These are phyloP conservation scores for Cryptococcus sp. DNA, from an alignment of 1,284 basidiomycete species.

Conservation along the genomic window DNA sequence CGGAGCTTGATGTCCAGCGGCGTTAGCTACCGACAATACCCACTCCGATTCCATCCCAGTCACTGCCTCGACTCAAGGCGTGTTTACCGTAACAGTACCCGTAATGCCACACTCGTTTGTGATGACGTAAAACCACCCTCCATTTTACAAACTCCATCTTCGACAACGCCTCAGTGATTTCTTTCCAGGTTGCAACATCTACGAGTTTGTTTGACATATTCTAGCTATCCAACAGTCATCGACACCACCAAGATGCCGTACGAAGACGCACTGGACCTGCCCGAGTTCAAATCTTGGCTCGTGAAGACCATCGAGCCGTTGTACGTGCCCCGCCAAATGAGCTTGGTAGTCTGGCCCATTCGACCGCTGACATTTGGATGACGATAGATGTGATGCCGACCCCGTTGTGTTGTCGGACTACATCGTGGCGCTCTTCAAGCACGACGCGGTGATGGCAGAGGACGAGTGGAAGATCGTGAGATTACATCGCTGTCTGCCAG, in stretches of 20 bases:
- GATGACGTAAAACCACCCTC: no score
- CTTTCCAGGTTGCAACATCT: no score
- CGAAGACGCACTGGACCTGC: slow-evolving; percentile 37
- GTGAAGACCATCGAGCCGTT: slow-evolving; percentile 80
- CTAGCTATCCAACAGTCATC: no score
- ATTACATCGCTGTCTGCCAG: not conserved
- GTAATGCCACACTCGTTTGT: no score
- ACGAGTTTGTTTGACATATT: no score
- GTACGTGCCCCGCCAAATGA: slow-evolving; percentile 55
- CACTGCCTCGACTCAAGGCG: no score
- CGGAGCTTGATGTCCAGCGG: no score
- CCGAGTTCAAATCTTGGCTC: slow-evolving; percentile 64
- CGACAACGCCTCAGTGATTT: no score
- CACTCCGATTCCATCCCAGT: no score
- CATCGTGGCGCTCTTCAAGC: slow-evolving; percentile 88
- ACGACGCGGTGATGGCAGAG: slow-evolving; percentile 71
- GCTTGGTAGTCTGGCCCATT: not conserved
- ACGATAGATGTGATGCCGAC: slow-evolving; percentile 86
- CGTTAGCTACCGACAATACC: no score
- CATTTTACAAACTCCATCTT: no score
- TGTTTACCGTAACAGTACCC: no score
- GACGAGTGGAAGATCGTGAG: slow-evolving; percentile 71
- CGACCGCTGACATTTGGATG: slow-evolving; percentile 1
- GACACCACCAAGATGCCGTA: slow-evolving; percentile 31
- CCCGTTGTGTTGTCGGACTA: slow-evolving; percentile 92